A percentile compares a stretch with the other conserved stretches of the same genome.
Evolutionary conservation across 768 basidiomycete genomes (phyloP).

Genomic region (Coprinellus aureogranulatus): DNA sequence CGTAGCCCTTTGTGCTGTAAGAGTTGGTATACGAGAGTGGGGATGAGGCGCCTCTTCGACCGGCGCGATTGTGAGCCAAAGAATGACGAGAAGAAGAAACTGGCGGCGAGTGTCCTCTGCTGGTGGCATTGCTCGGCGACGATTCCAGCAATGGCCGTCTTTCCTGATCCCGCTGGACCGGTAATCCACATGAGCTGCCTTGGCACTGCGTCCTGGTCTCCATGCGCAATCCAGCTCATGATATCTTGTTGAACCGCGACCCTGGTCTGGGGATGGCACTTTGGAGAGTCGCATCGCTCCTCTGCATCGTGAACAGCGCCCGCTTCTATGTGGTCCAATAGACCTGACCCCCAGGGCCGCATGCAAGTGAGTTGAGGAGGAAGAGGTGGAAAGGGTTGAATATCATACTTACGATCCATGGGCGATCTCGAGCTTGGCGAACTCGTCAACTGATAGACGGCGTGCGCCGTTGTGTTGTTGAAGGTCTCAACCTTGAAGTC

Average conservation of each 20-base stretch:
- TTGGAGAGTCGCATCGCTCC: conserved; percentile 3
- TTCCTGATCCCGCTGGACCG: conserved; percentile 10
- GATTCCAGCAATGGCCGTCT: conserved; percentile 9
- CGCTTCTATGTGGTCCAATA: not conserved
- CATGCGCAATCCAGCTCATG: conserved; percentile 1
- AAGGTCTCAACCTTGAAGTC: too few relatives aligned
- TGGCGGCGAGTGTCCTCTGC: conserved; percentile 1
- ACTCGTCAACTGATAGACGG: too few relatives aligned
- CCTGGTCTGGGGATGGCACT: conserved; percentile 2
- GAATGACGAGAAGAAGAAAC: conserved; percentile 11
- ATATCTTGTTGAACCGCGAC: conserved; percentile 6
- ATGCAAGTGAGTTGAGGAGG: too few relatives aligned
- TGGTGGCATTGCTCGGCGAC: conserved; percentile 4
- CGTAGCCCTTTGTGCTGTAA: not conserved
- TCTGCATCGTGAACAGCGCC: conserved; percentile 9
- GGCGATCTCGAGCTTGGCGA: too few relatives aligned
- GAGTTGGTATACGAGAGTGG: conserved; percentile 1
- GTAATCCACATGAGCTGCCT: conserved; percentile 3
- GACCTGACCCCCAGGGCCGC: not conserved
- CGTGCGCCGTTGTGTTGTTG: too few relatives aligned
- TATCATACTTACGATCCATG: too few relatives aligned
- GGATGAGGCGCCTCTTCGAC: not conserved
- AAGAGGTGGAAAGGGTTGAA: too few relatives aligned
- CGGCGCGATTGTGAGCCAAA: not conserved
- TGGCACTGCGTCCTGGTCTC: not conserved